Percentiles rank a stretch among this genome's conserved stretches.
Conservation (phyloP, 2,329 filamentous ascomycete species). For the Nemania diffusa region DNA sequence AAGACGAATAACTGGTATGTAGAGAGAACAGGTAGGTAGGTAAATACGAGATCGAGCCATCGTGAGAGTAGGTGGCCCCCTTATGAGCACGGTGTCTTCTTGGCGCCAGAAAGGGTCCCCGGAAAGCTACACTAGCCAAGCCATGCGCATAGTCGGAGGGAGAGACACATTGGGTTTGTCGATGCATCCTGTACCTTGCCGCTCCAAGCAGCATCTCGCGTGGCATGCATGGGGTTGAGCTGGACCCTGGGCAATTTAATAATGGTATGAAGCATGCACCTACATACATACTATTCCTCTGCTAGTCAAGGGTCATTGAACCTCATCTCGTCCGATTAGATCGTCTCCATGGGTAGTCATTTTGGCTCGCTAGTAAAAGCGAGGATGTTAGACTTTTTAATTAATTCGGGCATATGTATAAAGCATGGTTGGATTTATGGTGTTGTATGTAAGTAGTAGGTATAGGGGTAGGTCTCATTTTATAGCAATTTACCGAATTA, state of each 20-base stretch:
- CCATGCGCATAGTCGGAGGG: conserved; percentile 6
- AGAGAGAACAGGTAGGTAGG: not conserved
- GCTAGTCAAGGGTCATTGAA: not conserved
- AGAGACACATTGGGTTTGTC: conserved; percentile 11
- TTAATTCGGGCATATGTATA: not conserved
- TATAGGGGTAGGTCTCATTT: not conserved
- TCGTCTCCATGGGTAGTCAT: not conserved
- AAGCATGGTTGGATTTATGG: not conserved
- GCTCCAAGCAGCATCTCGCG: conserved; percentile 6
- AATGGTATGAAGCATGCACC: no score
- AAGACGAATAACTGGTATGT: no score
- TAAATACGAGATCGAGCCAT: not conserved
- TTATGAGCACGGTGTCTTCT: conserved; percentile 13
- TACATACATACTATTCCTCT: not conserved
- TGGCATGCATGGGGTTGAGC: conserved; percentile 5
- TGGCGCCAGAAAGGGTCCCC: conserved; percentile 19
- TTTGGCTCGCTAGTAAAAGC: not conserved
- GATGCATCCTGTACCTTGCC: conserved; percentile 12
- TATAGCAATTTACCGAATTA: not conserved
- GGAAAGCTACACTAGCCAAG: conserved; percentile 8
- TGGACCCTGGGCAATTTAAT: conserved; percentile 1
- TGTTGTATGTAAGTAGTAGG: no score
- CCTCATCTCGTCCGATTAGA: not conserved
- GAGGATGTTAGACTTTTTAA: not conserved
- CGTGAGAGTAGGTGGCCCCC: not conserved